These are phyloP conservation scores for Auriscalpium vulgare DNA, from an alignment of 768 basidiomycete species.

Conservation along the genomic window DNA sequence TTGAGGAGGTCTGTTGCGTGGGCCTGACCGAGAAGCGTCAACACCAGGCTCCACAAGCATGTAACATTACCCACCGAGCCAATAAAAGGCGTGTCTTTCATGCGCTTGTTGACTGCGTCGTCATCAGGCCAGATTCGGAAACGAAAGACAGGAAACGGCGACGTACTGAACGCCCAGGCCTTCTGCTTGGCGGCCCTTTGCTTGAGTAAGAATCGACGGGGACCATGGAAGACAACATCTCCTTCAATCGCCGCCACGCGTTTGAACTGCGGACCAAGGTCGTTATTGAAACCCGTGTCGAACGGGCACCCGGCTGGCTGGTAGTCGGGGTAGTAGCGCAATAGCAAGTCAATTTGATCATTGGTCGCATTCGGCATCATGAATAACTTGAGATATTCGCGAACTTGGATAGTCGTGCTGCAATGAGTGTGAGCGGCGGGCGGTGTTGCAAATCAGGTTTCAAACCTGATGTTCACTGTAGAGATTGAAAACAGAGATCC, in stretches of 20 bases:
- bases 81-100: constrained; percentile 7
- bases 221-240: constrained; percentile 14
- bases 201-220: constrained; percentile 9
- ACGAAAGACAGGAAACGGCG: background rate
- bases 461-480: constrained; percentile 24
- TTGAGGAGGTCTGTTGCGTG: constrained; percentile 6
- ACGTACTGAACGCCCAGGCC: constrained; percentile 11
- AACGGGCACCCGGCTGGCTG: constrained; percentile 10
- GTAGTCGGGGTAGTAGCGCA: constrained; percentile 16
- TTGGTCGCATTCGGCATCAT: constrained; percentile 19
- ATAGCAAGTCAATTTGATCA: constrained; percentile 10
- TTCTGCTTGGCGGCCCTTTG: constrained; percentile 4
- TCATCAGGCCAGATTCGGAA: too few species aligned
- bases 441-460: background rate
- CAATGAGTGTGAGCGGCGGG: background rate
- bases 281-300: constrained; percentile 10
- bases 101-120: constrained; percentile 8
- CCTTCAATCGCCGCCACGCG: constrained; percentile 10
- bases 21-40: background rate
- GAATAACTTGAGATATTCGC: constrained; percentile 6
- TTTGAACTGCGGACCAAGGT: constrained; percentile 18
- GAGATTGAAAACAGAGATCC: constrained; percentile 35
- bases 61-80: constrained; percentile 4
- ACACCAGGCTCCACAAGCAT: background rate
- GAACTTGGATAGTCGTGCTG: background rate